Evolutionary conservation across 2,329 filamentous ascomycete genomes (phyloP).

Genomic region (Cordyceps javanica): DNA sequence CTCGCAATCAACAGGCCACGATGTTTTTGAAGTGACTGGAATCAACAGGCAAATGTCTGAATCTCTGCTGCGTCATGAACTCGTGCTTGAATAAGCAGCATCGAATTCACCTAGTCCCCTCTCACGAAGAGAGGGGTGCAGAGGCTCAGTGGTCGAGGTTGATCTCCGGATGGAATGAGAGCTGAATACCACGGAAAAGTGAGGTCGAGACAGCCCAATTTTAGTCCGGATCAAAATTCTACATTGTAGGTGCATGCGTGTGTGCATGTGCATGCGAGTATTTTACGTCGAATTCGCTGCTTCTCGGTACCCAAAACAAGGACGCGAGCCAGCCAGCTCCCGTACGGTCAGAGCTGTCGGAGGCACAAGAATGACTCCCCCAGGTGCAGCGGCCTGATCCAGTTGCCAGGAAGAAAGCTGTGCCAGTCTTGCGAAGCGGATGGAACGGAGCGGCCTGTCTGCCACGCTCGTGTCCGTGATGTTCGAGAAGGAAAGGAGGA

Average conservation of each 20-base stretch:
- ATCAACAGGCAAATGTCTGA: background rate
- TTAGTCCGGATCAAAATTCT: slow-evolving; percentile 24
- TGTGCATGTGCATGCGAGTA: background rate
- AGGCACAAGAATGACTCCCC: background rate
- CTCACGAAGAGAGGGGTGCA: background rate
- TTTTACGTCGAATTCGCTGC: background rate
- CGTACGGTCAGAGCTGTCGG: background rate
- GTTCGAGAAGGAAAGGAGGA: too few species aligned
- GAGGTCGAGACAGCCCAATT: slow-evolving; percentile 33
- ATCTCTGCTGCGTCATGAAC: background rate
- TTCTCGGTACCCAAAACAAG: background rate
- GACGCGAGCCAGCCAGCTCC: too few species aligned
- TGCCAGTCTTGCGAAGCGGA: background rate
- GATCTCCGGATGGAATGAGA: slow-evolving; percentile 26
- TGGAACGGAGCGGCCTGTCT: background rate
- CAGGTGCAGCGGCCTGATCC: background rate
- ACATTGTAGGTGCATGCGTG: background rate
- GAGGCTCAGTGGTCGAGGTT: background rate
- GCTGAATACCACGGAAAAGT: slow-evolving; percentile 21
- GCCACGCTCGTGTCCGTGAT: too few species aligned
- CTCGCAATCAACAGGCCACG: background rate
- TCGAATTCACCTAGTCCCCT: background rate
- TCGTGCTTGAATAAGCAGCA: background rate
- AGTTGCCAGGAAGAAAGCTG: background rate
- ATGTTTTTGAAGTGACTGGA: background rate